Evolutionary conservation across 1,284 basidiomycete genomes (phyloP), one percentile per base, ranked within the genome.

Genomic region (Pterula multifida): DNA sequence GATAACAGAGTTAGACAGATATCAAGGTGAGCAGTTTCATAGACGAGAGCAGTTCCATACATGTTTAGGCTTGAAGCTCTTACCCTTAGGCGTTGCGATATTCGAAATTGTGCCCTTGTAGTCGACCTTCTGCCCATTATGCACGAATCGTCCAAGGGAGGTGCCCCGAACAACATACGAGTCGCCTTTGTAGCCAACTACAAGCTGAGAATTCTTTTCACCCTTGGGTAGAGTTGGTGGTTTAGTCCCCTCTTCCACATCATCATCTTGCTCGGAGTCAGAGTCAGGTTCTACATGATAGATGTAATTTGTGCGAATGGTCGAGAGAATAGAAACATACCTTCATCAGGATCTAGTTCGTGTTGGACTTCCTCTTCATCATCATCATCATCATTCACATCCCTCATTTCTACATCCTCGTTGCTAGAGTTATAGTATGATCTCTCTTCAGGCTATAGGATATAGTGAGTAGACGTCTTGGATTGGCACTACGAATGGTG

Each of bases 181-280:
- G 61, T 97, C 92, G 55, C 93, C 90, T 68, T 92, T 95, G 76
- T 97, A 95, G 3, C 96, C 96, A 44, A 98, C 85, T 2, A 90
- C 90, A 26, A 98, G 77, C 58, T 93, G 87, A 28, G 90, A 89
- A 66, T 98, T 98, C 48, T 70, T 71, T 55, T 87, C 88, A 35
- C 80, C 77, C 24, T 71, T 68, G 17, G 64, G 63, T 55, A 68
- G 68, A 28, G 69, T 66, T 22, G 67, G 63, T 11, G 65, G 64
- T 23, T 65, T 60, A 25, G 61, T 57, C 19, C 66, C 67, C 53
- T 76, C 73, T 21, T 78, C 76, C 19, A 77, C 73, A 2, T 77
- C 79, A 13, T 78, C 76, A 23, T 76, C 72, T 4, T 77, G 78
- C 1, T 76, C 76, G 15, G 78, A 73, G n/a, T 79, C 78, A 15